Base-by-base conservation (phyloP, 2,329 filamentous ascomycete genomes). In the Cladosporium sp. region DNA sequence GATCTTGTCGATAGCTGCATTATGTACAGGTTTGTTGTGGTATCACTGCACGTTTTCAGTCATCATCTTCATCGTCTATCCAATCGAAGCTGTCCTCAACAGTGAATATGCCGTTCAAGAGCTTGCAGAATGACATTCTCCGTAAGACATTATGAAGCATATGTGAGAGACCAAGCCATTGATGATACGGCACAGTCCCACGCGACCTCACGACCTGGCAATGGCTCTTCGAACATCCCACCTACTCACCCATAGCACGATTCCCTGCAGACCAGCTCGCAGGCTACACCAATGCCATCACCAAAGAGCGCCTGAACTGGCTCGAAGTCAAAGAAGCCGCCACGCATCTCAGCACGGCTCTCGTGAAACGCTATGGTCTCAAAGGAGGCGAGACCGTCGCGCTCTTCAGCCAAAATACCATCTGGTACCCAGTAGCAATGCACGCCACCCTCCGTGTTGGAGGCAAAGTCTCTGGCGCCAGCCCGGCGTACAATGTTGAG, bases 341-440 rank as follows among this genome's bases (percentile, higher is more conserved):
- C 0, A 88, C 83, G 0, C 80, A 84, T 67, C 80, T 90, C 14
- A 88, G 87, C 0, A 89, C 87, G 0, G 85, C 86, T 0, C 78
- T 90, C 14, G 81, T 83, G 8, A 83, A 80, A 67, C 81, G 83
- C 15, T 85, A 86, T 77, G 84, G 82, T 2, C 78, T 90, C 34
- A 71, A 81, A 51, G 72, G 80, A 18, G 84, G 84, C 1, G 80
- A 90, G 5, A 86, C 85, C 0, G 83, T 90, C 1, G 81, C 86
- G 0, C 77, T 90, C 1, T 90, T 89, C 77, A 84, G 83, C 62
- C 84, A 84, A 26, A 90, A 90, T 71, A 87, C 85, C 11, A 85
- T 90, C 63, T 90, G 87, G 87, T 90, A 89, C 71, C 87, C 88
- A 0, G 84, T 89, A 6, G 86, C 85, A 15, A 86, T 89, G 80